Base-by-base conservation (phyloP, 129 eudicot species). In the Scalesia atractyloides region DNA sequence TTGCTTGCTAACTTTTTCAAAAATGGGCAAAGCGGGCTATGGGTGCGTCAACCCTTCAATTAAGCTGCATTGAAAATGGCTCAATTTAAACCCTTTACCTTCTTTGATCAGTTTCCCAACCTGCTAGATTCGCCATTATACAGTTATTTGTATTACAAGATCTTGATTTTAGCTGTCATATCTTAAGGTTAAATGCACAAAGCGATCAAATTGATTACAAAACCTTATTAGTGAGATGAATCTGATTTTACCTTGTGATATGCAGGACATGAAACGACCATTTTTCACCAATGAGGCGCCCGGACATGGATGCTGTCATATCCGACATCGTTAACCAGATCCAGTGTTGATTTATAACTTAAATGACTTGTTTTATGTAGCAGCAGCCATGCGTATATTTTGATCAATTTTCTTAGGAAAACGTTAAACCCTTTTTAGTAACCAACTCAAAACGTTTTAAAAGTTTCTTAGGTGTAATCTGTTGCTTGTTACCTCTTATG, bases 251-350 rank as follows among this genome's bases (percentile, higher is more conserved):
- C 10, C 18, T 33, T 47, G 70, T 52, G 69, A 61, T 13, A 14
- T 74, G 70, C 61, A 80, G 84, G 84, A 81, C 69, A 80, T 91
- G 97, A 88, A 86, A 68, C 86, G 97, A 53, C 97, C 97, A 46
- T 91, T 91, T 91, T 76, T 61, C 24, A 39, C 83, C 88, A n/a
- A 88, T 91, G 97, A 74, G 86, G 93, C 78, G 0, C 84, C 84
- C 88, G 70, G 86, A 91, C 82, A 91, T 88, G 96, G 93, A 88
- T 24, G 49, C 84, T 47, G 90, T 88, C 78, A 80, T 91, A 64
- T 62, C 93, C 11, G 91, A 91, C 39, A 88, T 91, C 16, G 39
- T 91, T 58, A 82, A 82, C 60, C 86, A 91, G 83, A 73, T 91
- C 63, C 84, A 82, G 47, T 84, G 69, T 75, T 69, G 70, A 49